phyloP scores from a whole-genome alignment of 2,329 filamentous ascomycete species.

The Claviceps cyperi region DNA sequence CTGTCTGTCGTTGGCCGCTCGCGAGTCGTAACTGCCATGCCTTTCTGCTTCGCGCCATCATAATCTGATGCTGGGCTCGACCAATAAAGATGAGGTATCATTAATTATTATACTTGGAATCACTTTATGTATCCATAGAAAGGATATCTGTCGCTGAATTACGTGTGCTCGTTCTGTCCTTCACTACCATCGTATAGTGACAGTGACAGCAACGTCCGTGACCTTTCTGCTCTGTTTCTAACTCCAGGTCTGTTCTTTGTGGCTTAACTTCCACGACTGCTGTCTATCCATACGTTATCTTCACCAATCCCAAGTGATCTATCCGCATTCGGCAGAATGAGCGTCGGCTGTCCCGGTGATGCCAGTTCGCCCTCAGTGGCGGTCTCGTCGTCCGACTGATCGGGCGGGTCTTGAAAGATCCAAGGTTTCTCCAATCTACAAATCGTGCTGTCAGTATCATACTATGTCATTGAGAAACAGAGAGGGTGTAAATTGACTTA shows the following conservation, averaged over 20 bases:
- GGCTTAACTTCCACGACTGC: constrained; percentile 3
- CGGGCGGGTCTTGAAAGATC: constrained; percentile 46
- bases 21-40: neutral
- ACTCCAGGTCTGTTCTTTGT: too few relatives aligned
- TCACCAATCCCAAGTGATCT: constrained; percentile 25
- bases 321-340: constrained; percentile 21
- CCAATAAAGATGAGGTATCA: neutral
- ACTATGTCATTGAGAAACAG: neutral
- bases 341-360: constrained; percentile 7
- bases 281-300: constrained; percentile 24
- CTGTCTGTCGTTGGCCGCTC: neutral
- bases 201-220: too few relatives aligned
- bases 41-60: neutral
- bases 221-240: neutral
- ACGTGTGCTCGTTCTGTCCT: neutral
- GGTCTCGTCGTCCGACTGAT: constrained; percentile 16
- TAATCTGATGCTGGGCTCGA: neutral
- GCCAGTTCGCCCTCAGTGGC: constrained; percentile 14
- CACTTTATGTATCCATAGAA: neutral
- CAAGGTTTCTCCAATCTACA: constrained; percentile 52
- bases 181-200: neutral
- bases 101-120: neutral
- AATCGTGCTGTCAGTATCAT: neutral
- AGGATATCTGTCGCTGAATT: neutral
- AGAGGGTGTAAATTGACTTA: constrained; percentile 28